Base-by-base conservation (phyloP, 805 yeast species). In the Starmerella kuoi region DNA sequence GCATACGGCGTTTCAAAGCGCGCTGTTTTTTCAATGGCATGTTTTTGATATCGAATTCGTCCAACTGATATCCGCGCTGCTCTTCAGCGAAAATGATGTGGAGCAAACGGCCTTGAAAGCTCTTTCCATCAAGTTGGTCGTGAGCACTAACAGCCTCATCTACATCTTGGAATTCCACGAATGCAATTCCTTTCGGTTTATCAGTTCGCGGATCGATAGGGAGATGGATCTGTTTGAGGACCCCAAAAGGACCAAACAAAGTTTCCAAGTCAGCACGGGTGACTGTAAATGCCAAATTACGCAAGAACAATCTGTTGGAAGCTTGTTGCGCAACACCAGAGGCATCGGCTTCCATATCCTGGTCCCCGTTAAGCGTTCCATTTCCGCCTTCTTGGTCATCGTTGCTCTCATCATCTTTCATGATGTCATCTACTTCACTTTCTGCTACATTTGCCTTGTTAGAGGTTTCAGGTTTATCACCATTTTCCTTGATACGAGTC, bases 201-300 rank as follows among this genome's bases (percentile, higher is more conserved):
- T 94, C 93, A 0, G 93, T 83, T 63, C 91, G 74, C 3, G 93
- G 79, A 57, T 88, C 97, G 28, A 86, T 61, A 1, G 98, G 95
- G 53, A 91, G 68, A 61, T 91, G 98, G 1, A 85, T 94, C 62
- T 91, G 97, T 50, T 77, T 83, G 30, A 86, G 59, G 5, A 64
- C 63, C 8, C 98, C 98, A 58, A 64, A 91, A 3, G 66, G 58
- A 4, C 68, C 48, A 55, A 91, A 87, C 20, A 86, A 64, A 2
- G 68, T 63, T 25, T 65, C 62, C 58, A 87, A 79, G 41, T 91
- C 97, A 0, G 72, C 74, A 57, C 87, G 96, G 0, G 80, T 70
- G 9, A 94, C 74, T 0, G 79, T 66, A 54, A 85, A 91, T 4
- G 77, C 67, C 36, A 91, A 79, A 56, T 91, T 91, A 65, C 98